Conservation (phyloP, 2,329 filamentous ascomycete genomes). For the Fusarium chuoi region DNA sequence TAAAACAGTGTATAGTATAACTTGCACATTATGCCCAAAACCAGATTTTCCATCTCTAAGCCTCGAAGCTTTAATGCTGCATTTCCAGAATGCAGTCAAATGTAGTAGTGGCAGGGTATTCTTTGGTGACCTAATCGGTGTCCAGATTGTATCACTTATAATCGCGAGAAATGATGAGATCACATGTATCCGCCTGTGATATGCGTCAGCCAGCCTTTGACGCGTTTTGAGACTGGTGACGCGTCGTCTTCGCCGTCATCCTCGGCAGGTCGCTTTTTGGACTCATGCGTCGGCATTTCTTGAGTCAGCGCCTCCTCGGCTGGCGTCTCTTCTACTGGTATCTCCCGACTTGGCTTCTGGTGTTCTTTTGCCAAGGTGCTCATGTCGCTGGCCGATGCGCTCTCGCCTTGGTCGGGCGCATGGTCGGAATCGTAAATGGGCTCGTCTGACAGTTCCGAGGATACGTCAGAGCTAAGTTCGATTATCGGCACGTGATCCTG, state of each 20-base stretch:
- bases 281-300: neutral
- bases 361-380: neutral
- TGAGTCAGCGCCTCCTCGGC: neutral
- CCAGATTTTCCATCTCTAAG: neutral
- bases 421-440: neutral
- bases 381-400: conserved; percentile 12
- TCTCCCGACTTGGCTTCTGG: neutral
- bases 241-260: conserved; percentile 7
- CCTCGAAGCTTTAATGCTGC: neutral
- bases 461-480: neutral
- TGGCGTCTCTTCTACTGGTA: neutral
- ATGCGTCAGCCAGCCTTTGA: conserved; percentile 9
- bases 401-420: conserved; percentile 3
- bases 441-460: neutral
- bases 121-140: neutral
- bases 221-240: conserved; percentile 13
- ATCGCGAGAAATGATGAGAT: neutral
- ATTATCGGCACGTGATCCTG: conserved; percentile 2
- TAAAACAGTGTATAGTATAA: neutral
- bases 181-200: conserved; percentile 14
- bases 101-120: neutral
- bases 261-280: neutral
- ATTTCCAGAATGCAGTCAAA: neutral
- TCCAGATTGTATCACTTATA: neutral
- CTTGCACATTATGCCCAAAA: neutral